phyloP scores from a whole-genome alignment of 495 filamentous ascomycete species.

The Penicillium dipodomyicola region DNA sequence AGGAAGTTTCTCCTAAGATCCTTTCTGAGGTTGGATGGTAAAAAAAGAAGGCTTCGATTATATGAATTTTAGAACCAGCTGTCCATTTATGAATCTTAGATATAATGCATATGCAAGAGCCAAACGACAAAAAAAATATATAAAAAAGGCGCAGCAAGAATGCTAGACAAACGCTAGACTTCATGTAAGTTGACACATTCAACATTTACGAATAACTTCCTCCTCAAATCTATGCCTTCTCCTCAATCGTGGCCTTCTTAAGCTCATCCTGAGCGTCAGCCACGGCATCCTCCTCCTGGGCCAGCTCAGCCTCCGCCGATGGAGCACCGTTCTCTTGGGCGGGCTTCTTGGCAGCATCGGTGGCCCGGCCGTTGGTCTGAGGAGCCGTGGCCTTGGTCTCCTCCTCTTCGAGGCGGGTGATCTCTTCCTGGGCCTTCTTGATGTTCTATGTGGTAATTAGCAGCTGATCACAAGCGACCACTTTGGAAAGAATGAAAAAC shows the following conservation, averaged over 20 bases:
- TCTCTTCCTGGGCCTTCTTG: slow-evolving; percentile 66
- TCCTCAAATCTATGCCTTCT: slow-evolving; percentile 38
- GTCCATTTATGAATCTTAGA: slow-evolving; percentile 24
- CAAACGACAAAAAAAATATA: slow-evolving; percentile 12
- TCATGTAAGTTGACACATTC: slow-evolving; percentile 14
- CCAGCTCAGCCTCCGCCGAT: slow-evolving; percentile 52
- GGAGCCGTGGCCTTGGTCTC: slow-evolving; percentile 24
- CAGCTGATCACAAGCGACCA: slow-evolving; percentile 16
- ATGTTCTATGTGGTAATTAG: slow-evolving; percentile 58
- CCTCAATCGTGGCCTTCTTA: slow-evolving; percentile 58
- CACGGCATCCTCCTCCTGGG: slow-evolving; percentile 57
- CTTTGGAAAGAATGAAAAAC: slow-evolving; percentile 18
- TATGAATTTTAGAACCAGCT: slow-evolving; percentile 24
- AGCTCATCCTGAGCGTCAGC: slow-evolving; percentile 58
- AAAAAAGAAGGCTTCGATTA: slow-evolving; percentile 4
- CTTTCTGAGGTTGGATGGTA: not conserved
- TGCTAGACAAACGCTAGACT: slow-evolving; percentile 24
- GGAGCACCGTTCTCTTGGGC: slow-evolving; percentile 53
- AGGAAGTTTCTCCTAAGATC: not conserved
- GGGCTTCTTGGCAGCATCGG: slow-evolving; percentile 52
- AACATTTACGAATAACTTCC: not conserved
- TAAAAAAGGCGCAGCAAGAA: slow-evolving; percentile 13
- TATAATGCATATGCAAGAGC: slow-evolving; percentile 25
- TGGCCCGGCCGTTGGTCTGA: slow-evolving; percentile 32
- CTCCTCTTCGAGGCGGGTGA: slow-evolving; percentile 61